Base-by-base conservation (phyloP, 441 rosid genomes). In the Francoa sonchifolia region DNA sequence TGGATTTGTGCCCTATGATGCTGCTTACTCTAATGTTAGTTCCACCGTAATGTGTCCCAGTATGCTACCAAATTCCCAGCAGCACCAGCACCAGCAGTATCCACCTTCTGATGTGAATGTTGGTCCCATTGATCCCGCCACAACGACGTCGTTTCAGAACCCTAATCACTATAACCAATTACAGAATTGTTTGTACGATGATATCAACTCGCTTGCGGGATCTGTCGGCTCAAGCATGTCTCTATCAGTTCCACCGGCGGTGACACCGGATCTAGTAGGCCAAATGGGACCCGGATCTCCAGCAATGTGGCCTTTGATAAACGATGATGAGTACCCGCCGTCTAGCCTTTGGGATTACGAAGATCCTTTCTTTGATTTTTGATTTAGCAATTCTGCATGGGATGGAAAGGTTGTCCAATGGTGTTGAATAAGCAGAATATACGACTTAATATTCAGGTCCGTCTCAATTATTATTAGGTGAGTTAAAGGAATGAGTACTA, bases 301-400 rank as follows among this genome's bases (percentile, higher is more conserved):
- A 0, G 33, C 76, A 5, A 46, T 69, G 30, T 80, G 97, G 97
- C 86, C 86, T 8, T 48, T 65, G 29, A 42, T 66, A 0, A 65
- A 63, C 38, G 87, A 74, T 7, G 94, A 86, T 21, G 77, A 73
- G 25, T 75, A 59, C 48, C 68, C 73, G 1, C 54, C 76, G 23
- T 56, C 69, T 6, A 63, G 51, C 16, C 54, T 83, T 45, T 83
- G 93, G 93, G 97, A 83, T 44, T 73, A 74, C 44, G 61, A 53
- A 12, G 86, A 83, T 58, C 72, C 79, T 10, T 66, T 72, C 48
- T 59, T 71, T 32, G 88, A 77, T 69, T 66, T 81, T 45, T 77
- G 63, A 72, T n/a, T n/a, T n/a, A n/a, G n/a, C n/a, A n/a, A n/a
- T n/a, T n/a, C n/a, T n/a, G n/a, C n/a, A n/a, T n/a, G n/a, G n/a